Conservation (phyloP, 495 filamentous ascomycete species). For the Aspergillus cavernicola region DNA sequence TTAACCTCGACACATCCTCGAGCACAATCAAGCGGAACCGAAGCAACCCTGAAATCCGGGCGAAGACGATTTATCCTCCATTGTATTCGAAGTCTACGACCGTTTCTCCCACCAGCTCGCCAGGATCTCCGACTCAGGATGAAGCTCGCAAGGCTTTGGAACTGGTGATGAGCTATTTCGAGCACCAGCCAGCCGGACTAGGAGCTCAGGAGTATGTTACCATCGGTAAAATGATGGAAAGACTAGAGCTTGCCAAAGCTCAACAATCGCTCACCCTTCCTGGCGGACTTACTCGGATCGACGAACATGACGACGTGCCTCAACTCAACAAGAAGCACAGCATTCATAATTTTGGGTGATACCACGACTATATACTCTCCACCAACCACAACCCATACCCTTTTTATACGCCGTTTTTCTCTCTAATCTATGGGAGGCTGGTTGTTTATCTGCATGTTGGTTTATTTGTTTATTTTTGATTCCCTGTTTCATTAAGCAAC, state of each 20-base stretch:
- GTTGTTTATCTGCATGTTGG: conserved; percentile 18
- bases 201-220: conserved; percentile 78
- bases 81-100: conserved; percentile 36
- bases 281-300: conserved; percentile 67
- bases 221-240: conserved; percentile 82
- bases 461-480: conserved; percentile 13
- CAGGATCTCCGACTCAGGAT: conserved; percentile 76
- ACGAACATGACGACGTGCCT: conserved; percentile 40
- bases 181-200: conserved; percentile 63
- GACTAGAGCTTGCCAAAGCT: conserved; percentile 64
- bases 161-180: conserved; percentile 79
- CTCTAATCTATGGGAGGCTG: conserved; percentile 12
- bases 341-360: conserved; percentile 44
- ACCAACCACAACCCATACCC: not conserved
- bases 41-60: conserved; percentile 44
- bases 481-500: conserved; percentile 18
- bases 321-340: conserved; percentile 49
- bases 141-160: conserved; percentile 85
- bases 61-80: conserved; percentile 47
- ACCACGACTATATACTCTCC: not conserved
- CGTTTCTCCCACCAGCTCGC: conserved; percentile 36
- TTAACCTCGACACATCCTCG: conserved; percentile 20
- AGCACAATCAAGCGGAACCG: conserved; percentile 43
- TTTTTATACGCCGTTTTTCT: no score
- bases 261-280: conserved; percentile 53